Percentiles rank a stretch among this genome's conserved stretches.
phyloP scores from a whole-genome alignment of 176 grass and related monocot species.

The Hyparrhenia diplandra region DNA sequence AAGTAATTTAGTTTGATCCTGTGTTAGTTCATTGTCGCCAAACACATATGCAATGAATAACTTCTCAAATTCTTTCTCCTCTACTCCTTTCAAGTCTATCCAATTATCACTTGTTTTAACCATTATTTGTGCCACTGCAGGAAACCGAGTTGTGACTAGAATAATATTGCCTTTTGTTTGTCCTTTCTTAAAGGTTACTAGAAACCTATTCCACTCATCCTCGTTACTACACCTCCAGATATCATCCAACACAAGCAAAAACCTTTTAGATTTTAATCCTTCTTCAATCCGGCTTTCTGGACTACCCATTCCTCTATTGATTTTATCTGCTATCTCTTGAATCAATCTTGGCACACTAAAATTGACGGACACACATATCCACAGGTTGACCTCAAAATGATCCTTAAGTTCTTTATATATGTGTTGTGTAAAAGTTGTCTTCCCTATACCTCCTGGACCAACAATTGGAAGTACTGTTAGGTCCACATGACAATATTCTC shows the following conservation, averaged over 20 bases:
- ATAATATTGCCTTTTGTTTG: background rate
- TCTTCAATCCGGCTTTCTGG: background rate
- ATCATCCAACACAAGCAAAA: slow-evolving; percentile 29
- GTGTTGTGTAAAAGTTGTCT: slow-evolving; percentile 38
- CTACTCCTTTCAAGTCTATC: background rate
- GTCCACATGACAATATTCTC: background rate
- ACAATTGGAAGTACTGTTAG: slow-evolving; percentile 14
- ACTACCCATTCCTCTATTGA: background rate
- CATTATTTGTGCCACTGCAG: background rate
- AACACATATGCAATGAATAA: background rate
- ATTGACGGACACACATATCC: slow-evolving; percentile 30
- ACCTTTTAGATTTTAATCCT: slow-evolving; percentile 5
- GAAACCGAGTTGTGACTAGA: slow-evolving; percentile 22
- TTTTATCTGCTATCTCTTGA: background rate
- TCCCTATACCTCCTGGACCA: slow-evolving; percentile 41
- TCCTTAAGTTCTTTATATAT: slow-evolving; percentile 12
- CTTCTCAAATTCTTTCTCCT: background rate
- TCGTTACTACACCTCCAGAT: background rate
- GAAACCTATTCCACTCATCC: slow-evolving; percentile 5
- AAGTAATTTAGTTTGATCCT: background rate
- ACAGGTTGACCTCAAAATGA: slow-evolving; percentile 9
- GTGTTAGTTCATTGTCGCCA: fast-evolving
- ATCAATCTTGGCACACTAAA: slow-evolving; percentile 1
- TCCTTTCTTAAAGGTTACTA: background rate
- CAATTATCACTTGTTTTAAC: background rate